These are phyloP conservation scores for Candida stauntonica DNA, from an alignment of 805 yeast genomes.

Conservation along the genomic window DNA sequence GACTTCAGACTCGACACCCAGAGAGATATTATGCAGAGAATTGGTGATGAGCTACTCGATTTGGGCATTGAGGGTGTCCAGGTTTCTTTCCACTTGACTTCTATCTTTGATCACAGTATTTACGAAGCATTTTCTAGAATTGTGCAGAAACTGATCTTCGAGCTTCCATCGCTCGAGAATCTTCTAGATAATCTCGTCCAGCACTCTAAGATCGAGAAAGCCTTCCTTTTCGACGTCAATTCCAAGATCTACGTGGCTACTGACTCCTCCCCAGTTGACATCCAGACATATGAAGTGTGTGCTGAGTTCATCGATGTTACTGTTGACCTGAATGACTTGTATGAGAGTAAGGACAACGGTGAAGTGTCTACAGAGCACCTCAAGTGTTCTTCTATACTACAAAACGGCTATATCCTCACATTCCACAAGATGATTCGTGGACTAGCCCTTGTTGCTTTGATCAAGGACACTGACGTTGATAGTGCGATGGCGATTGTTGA, in stretches of 20 bases:
- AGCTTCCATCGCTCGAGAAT: conserved; percentile 82
- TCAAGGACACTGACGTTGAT: conserved; percentile 48
- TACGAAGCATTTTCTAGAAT: conserved; percentile 94
- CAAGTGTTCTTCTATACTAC: conserved; percentile 68
- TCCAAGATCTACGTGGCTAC: conserved; percentile 95
- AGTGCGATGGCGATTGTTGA: conserved; percentile 66
- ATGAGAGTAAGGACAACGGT: conserved; percentile 31
- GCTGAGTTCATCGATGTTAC: conserved; percentile 96
- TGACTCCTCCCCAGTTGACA: conserved; percentile 92
- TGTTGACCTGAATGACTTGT: conserved; percentile 76
- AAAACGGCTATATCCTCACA: conserved; percentile 80
- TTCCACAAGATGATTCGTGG: conserved; percentile 92
- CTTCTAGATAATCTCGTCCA: conserved; percentile 84
- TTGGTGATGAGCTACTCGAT: conserved; percentile 88
- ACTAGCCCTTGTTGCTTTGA: conserved; percentile 82
- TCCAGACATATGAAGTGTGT: conserved; percentile 93
- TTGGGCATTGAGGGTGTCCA: conserved; percentile 89
- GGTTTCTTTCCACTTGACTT: conserved; percentile 84
- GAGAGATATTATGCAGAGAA: conserved; percentile 93
- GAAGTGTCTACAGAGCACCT: conserved; percentile 37
- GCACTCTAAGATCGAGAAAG: conserved; percentile 88
- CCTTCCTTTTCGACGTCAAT: conserved; percentile 85
- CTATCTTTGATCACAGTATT: conserved; percentile 92
- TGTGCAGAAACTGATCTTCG: conserved; percentile 86
- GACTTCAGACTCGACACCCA: conserved; percentile 94